Conservation (phyloP, 257 asterid species). For the Scutellaria barbata region DNA sequence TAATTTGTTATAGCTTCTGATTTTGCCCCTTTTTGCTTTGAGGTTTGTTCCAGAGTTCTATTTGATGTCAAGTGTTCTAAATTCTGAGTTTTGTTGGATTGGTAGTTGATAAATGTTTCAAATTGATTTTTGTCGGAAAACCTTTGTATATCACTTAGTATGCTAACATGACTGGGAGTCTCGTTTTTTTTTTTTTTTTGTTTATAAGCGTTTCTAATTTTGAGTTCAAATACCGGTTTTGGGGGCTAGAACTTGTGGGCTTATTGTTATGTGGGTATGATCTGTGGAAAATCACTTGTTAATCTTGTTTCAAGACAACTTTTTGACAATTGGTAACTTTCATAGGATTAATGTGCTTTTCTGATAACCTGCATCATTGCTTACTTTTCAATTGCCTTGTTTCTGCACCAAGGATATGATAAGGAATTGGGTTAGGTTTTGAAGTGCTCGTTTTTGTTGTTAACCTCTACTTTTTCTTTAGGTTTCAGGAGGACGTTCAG, state of each 20-base stretch:
- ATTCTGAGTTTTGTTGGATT: conserved; percentile 16
- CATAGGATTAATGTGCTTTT: background rate
- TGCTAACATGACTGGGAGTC: background rate
- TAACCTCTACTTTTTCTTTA: conserved; percentile 41
- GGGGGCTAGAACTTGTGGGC: background rate
- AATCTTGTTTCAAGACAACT: conserved; percentile 3
- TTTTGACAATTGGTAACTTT: background rate
- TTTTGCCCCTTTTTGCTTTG: conserved; percentile 23
- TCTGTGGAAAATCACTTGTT: background rate
- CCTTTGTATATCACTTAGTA: background rate
- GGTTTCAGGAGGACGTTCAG: conserved; percentile 61
- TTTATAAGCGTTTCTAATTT: background rate
- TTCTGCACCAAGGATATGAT: background rate
- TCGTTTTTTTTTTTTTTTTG: conserved; percentile 7
- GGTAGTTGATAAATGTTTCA: conserved; percentile 1
- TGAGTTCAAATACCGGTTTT: background rate
- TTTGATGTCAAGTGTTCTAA: background rate
- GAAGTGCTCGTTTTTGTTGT: conserved; percentile 29
- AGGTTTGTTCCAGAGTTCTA: conserved; percentile 19
- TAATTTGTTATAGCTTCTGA: background rate
- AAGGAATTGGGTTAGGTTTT: conserved; percentile 10
- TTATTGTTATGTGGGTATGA: background rate
- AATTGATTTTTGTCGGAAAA: background rate
- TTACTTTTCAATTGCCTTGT: background rate
- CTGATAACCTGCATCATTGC: background rate